phyloP scores from a whole-genome alignment of 2,329 filamentous ascomycete genomes.

The Dothistroma pini region DNA sequence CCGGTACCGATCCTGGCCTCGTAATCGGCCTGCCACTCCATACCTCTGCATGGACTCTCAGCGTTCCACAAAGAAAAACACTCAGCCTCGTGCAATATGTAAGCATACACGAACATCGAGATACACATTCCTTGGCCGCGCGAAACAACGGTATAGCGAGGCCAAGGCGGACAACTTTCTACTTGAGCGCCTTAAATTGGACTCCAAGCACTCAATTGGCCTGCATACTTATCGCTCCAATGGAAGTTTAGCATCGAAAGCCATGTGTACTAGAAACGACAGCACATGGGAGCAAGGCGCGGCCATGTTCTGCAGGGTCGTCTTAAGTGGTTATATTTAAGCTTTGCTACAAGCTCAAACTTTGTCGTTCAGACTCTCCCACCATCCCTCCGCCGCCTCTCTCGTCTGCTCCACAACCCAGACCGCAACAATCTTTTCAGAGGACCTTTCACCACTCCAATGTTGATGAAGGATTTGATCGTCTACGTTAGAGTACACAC shows the following conservation, averaged over 20 bases:
- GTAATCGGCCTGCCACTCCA: too few relatives aligned
- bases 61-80: too few relatives aligned
- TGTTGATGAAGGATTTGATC: background rate
- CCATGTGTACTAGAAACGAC: background rate
- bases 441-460: background rate
- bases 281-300: background rate
- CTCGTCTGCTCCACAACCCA: background rate
- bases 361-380: background rate
- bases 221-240: background rate
- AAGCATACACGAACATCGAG: background rate
- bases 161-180: too few relatives aligned
- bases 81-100: too few relatives aligned
- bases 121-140: too few relatives aligned
- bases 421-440: background rate
- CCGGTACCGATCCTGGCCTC: background rate
- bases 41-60: too few relatives aligned
- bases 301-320: background rate
- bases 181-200: background rate
- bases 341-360: background rate
- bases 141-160: too few relatives aligned
- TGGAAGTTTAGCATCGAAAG: background rate
- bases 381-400: background rate
- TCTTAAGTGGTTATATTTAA: background rate
- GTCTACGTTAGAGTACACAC: background rate
- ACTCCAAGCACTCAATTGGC: background rate